phyloP scores from a whole-genome alignment of 352 stramenopile genomes.

The Pythium apleroticum region DNA sequence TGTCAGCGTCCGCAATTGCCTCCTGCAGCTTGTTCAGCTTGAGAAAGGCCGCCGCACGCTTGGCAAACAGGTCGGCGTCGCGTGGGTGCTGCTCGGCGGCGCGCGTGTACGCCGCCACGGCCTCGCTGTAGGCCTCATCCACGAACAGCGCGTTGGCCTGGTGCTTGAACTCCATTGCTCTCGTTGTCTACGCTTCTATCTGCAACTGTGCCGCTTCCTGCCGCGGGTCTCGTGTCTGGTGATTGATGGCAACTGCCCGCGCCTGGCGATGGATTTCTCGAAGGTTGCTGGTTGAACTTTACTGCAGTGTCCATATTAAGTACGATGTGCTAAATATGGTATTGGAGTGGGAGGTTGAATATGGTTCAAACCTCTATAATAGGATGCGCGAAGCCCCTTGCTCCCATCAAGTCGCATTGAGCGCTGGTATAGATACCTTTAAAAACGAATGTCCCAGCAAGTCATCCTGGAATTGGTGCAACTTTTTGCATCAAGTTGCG shows the following conservation, averaged over 20 bases:
- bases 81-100: constrained; percentile 37
- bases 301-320: background rate
- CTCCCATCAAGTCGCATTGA: background rate
- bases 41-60: constrained; percentile 65
- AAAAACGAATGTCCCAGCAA: background rate
- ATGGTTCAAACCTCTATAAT: background rate
- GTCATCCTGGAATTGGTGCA: no score
- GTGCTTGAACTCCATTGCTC: constrained; percentile 67
- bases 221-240: background rate
- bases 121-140: constrained; percentile 75
- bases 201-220: background rate
- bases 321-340: constrained; percentile 12
- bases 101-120: constrained; percentile 51
- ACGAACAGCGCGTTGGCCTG: constrained; percentile 82
- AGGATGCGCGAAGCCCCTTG: background rate
- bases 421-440: background rate
- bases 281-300: constrained; percentile 8
- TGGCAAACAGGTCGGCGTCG: constrained; percentile 59
- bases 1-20: constrained; percentile 49
- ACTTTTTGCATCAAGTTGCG: no score
- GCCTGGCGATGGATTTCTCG: constrained; percentile 10
- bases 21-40: constrained; percentile 66
- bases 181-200: background rate
- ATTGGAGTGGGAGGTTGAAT: background rate
- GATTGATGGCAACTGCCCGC: constrained; percentile 2